These are phyloP conservation scores for Porphyrellus sp. DNA, from an alignment of 1,284 basidiomycete genomes.

Conservation along the genomic window DNA sequence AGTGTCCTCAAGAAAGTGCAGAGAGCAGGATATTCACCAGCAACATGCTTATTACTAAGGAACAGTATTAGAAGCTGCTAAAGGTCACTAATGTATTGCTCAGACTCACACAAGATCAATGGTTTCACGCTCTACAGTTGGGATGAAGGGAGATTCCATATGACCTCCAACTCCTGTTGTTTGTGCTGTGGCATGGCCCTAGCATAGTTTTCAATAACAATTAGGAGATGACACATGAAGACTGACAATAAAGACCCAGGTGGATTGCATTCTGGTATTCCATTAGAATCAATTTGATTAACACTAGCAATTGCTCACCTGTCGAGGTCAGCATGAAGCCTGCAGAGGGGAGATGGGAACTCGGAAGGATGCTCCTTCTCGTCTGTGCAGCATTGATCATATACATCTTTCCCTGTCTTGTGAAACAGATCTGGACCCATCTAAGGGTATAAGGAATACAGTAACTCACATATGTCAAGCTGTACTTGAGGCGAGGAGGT, in stretches of 20 bases:
- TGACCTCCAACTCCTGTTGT: constrained; percentile 4
- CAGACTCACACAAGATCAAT: constrained; percentile 2
- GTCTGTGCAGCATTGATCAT: background rate
- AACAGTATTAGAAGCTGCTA: background rate
- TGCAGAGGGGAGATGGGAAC: background rate
- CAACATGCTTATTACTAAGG: background rate
- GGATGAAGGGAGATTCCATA: constrained; percentile 8
- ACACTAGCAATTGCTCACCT: background rate
- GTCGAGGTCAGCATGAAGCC: background rate
- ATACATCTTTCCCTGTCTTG: background rate
- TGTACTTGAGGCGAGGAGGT: background rate
- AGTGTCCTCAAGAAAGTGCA: background rate
- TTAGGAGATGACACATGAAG: background rate
- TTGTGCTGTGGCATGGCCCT: constrained; percentile 9
- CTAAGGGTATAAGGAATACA: background rate
- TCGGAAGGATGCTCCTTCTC: background rate
- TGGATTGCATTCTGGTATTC: background rate
- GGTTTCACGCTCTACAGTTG: constrained; percentile 5
- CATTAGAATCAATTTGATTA: background rate
- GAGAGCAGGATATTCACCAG: background rate
- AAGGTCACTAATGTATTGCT: background rate
- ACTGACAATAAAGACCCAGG: constrained; percentile 2
- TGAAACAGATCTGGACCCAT: no score
- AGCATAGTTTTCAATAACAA: background rate
- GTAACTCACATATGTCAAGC: constrained; percentile 1